A percentile compares a stretch with the other conserved stretches of the same genome.
phyloP scores from a whole-genome alignment of 2,329 filamentous ascomycete species.

The Calonectria montana region DNA sequence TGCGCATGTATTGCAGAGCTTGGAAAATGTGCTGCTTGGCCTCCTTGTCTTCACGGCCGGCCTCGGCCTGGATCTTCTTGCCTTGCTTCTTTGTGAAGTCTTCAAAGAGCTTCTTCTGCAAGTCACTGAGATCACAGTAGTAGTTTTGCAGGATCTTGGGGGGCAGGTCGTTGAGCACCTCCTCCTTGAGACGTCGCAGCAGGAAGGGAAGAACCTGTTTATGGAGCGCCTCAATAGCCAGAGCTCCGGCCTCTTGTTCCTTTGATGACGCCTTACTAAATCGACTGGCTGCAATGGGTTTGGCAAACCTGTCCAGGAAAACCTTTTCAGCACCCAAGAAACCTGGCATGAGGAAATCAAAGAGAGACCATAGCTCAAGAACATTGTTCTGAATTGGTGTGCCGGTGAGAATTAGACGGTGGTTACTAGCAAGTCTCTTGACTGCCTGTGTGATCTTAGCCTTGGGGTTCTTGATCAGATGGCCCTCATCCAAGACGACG shows the following conservation, averaged over 20 bases:
- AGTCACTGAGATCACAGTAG: conserved; percentile 95
- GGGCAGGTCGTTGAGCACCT: conserved; percentile 94
- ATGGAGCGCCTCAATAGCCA: conserved; percentile 97
- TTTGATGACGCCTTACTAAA: conserved; percentile 98
- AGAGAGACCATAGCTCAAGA: conserved; percentile 95
- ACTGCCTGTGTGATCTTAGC: conserved; percentile 95
- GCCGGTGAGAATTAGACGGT: conserved; percentile 94
- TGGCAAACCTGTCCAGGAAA: conserved; percentile 95
- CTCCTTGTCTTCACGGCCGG: conserved; percentile 87
- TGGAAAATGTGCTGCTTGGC: conserved; percentile 99
- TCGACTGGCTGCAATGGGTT: conserved; percentile 92
- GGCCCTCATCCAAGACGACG: conserved; percentile 94
- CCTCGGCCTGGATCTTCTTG: conserved; percentile 86
- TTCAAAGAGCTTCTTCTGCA: conserved; percentile 95
- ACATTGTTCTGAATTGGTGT: conserved; percentile 99
- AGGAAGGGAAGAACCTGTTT: conserved; percentile 98
- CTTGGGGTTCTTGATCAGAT: conserved; percentile 98
- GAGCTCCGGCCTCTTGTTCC: conserved; percentile 94
- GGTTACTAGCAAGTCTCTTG: conserved; percentile 90
- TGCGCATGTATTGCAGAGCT: conserved; percentile 98
- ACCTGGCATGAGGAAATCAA: conserved; percentile 99
- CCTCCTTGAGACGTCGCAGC: conserved; percentile 94
- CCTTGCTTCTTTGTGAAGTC: conserved; percentile 96
- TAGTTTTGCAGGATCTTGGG: conserved; percentile 99
- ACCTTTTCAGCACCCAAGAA: conserved; percentile 95